Evolutionary conservation across 805 yeast species (phyloP).

Genomic region (Clavispora asparagi): DNA sequence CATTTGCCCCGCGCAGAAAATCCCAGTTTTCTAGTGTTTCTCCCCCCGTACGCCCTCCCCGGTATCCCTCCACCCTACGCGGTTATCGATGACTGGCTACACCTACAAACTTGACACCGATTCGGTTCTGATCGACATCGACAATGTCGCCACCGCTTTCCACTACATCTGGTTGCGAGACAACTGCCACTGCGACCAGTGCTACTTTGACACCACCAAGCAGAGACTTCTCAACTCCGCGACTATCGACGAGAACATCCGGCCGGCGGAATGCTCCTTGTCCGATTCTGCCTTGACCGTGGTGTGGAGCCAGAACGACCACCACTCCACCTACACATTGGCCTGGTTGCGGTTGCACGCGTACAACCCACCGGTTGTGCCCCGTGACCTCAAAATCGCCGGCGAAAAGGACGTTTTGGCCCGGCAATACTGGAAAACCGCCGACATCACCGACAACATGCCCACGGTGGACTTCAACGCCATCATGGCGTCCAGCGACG

Average conservation of each 20-base stretch:
- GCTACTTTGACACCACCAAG: constrained; percentile 51
- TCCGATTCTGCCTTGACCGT: constrained; percentile 14
- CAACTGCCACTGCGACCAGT: constrained; percentile 52
- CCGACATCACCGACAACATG: constrained; percentile 30
- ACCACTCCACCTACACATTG: constrained; percentile 31
- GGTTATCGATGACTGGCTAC: no score
- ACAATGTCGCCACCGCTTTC: constrained; percentile 8
- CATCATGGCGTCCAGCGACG: constrained; percentile 35
- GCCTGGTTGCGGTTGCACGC: constrained; percentile 47
- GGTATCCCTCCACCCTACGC: no score
- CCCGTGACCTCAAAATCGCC: constrained; percentile 20
- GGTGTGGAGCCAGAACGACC: constrained; percentile 39
- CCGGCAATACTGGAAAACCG: constrained; percentile 41
- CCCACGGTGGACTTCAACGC: constrained; percentile 47
- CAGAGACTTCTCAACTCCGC: constrained; percentile 58
- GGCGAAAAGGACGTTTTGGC: constrained; percentile 26
- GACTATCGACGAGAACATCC: constrained; percentile 28
- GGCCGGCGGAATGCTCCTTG: constrained; percentile 12
- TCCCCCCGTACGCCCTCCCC: no score
- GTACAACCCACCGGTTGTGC: constrained; percentile 46
- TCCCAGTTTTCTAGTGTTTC: no score
- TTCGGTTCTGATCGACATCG: constrained; percentile 4
- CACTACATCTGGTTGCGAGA: constrained; percentile 58
- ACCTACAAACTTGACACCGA: neutral
- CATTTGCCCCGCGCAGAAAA: no score